Conservation (phyloP, 139 green algal genomes). For the Pseudopediastrum boryanum region DNA sequence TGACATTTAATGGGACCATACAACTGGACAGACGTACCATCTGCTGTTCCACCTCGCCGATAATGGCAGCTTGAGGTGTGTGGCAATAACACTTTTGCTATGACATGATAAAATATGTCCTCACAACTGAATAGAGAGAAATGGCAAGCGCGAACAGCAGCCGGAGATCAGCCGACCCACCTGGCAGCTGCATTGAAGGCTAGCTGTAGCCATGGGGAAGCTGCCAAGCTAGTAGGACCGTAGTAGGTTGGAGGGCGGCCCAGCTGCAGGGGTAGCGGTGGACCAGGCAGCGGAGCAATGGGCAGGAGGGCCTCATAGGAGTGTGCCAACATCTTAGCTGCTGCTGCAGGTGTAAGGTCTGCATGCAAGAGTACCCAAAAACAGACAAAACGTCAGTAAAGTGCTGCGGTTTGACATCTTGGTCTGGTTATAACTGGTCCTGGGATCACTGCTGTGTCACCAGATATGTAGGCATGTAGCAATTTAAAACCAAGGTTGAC, state of each 20-base stretch:
- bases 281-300: conserved; percentile 72
- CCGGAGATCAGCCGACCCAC: background rate
- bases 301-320: conserved; percentile 79
- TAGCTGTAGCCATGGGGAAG: conserved; percentile 81
- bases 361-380: conserved; percentile 31
- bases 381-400: background rate
- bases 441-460: too few relatives aligned
- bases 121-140: background rate
- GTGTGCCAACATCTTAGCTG: conserved; percentile 65
- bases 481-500: background rate
- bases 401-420: background rate
- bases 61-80: too few relatives aligned
- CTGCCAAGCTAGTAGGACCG: conserved; percentile 60
- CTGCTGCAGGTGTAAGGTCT: conserved; percentile 58
- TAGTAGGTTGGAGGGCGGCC: conserved; percentile 62
- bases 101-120: too few relatives aligned
- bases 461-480: background rate
- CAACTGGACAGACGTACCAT: background rate
- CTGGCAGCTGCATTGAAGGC: conserved; percentile 60
- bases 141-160: background rate
- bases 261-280: conserved; percentile 65
- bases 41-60: background rate
- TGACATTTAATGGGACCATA: background rate
- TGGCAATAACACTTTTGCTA: too few relatives aligned
- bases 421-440: too few relatives aligned